phyloP scores from a whole-genome alignment of 805 yeast species.

The Yamadazyma laniorum region DNA sequence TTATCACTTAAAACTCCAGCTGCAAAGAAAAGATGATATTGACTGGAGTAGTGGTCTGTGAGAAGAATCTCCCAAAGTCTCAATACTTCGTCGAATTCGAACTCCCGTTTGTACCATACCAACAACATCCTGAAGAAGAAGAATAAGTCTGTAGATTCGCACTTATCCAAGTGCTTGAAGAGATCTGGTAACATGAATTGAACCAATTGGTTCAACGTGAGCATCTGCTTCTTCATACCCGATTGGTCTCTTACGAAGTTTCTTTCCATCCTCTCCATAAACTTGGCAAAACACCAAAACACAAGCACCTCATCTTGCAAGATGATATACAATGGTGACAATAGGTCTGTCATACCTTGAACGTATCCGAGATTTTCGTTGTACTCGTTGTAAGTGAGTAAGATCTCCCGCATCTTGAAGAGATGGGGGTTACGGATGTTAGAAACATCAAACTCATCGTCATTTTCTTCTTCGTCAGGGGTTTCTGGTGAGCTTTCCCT shows the following conservation, averaged over 20 bases:
- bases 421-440: constrained; percentile 76
- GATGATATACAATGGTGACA: constrained; percentile 76
- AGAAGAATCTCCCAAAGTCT: constrained; percentile 90
- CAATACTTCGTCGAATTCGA: constrained; percentile 72
- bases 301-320: constrained; percentile 71
- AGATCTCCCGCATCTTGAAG: constrained; percentile 66
- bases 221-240: constrained; percentile 90
- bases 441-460: constrained; percentile 56
- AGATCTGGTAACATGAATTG: constrained; percentile 87
- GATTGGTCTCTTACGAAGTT: constrained; percentile 88
- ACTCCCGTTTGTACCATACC: constrained; percentile 94
- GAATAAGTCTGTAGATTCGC: constrained; percentile 87
- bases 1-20: constrained; percentile 87
- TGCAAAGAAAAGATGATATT: constrained; percentile 84
- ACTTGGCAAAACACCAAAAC: constrained; percentile 84
- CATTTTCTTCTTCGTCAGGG: constrained; percentile 34
- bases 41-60: constrained; percentile 84
- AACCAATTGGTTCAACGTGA: constrained; percentile 77
- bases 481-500: constrained; percentile 33
- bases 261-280: constrained; percentile 94
- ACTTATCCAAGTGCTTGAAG: constrained; percentile 76
- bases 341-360: constrained; percentile 95
- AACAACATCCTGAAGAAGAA: constrained; percentile 93
- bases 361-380: constrained; percentile 88
- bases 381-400: constrained; percentile 82